Evolutionary conservation across 345 rosid species (phyloP).

Genomic region (Ceriops tagal): DNA sequence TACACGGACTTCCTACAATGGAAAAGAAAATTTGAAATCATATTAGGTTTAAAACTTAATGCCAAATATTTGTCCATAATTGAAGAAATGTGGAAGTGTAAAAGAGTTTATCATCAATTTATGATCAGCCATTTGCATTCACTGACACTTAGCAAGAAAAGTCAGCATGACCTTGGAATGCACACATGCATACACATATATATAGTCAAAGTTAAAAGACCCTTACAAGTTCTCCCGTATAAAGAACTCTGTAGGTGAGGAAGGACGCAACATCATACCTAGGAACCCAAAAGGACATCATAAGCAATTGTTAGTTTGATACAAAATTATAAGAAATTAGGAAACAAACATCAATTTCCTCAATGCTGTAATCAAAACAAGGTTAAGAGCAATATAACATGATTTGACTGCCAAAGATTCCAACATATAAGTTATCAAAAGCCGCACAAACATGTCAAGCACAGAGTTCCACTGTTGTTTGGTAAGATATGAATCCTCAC

Average conservation of each 20-base stretch:
- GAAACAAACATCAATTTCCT: neutral
- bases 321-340: neutral
- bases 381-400: neutral
- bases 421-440: neutral
- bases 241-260: constrained; percentile 49
- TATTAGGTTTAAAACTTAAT: neutral
- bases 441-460: neutral
- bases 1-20: constrained; percentile 74
- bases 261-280: constrained; percentile 79
- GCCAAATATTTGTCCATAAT: too few relatives aligned
- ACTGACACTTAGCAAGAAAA: too few relatives aligned
- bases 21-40: neutral
- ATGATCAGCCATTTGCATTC: neutral
- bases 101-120: neutral
- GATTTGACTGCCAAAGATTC: neutral
- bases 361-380: neutral
- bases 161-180: too few relatives aligned
- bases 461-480: neutral
- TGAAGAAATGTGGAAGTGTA: neutral
- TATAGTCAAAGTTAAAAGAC: constrained; percentile 18
- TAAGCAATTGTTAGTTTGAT: neutral
- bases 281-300: constrained; percentile 24
- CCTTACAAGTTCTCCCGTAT: constrained; percentile 69
- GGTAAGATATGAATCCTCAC: constrained; percentile 36
- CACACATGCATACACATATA: neutral